Evolutionary conservation across 2,329 filamentous ascomycete species (phyloP), one percentile per base, ranked within the genome.

Genomic region (Pseudogymnoascus sp.): DNA sequence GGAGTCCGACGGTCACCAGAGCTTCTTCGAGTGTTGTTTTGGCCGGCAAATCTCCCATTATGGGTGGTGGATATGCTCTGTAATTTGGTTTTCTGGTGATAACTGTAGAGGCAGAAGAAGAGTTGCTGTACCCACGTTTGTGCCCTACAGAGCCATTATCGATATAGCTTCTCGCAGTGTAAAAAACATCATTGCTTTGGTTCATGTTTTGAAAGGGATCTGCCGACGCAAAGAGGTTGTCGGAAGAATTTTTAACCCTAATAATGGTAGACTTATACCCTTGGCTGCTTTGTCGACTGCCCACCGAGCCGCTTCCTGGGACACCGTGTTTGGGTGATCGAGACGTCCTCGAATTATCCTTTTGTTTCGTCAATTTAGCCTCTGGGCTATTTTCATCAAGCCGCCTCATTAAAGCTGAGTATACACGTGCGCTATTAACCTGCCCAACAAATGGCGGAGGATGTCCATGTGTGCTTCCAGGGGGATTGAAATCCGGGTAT

Each of bases 381-480:
- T 69, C 64, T 6, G 70, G 69, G 24, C 75, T 75, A 1, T 75
- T 77, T 10, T 80, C 77, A 8, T 78, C 73, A 43, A 85, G 72
- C 35, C 79, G 78, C 65, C 82, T 82, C 74, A 89, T 83, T n/a
- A 89, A 75, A 1, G 85, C 86, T 5, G 84, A 84, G 68, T 87
- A 89, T 2, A 89, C 79, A 37, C 82, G 79, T 40, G 85, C 79
- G 64, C 83, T 85, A 63, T 87, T 80, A 24, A 84, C 75, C 0
- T 75, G 68, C 61, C 68, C 65, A 64, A 70, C 40, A 40, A 60
- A 26, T 63, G 62, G 72, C 66, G 19, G 26, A 8, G 46, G 41
- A n/a, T 63, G 41, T n/a, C 35, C 40, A 22, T 24, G 53, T 33
- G 31, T 33, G 43, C 33, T 62, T 59, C 46, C 14, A 10, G 64